Evolutionary conservation across 1,139 yeast genomes (phyloP), one percentile per base, ranked within the genome.

Genomic region (Nakaseomyces glabratus): DNA sequence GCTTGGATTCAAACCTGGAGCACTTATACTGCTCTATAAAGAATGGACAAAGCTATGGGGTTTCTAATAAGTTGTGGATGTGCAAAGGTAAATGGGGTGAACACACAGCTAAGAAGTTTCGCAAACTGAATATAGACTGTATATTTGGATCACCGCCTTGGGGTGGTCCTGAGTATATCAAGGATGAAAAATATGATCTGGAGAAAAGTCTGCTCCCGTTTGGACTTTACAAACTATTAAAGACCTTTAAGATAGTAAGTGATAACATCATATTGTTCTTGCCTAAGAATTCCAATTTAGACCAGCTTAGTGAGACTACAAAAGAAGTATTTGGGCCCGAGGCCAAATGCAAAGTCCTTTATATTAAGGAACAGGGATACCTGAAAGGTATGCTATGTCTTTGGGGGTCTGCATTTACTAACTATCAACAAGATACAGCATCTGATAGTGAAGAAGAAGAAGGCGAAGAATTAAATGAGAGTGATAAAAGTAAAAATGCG

Each of bases 71-170:
- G 17, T 60, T 81, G 42, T 71, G 73, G 47, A 63, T 57, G 40
- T 51, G 51, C 35, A 58, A 47, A 12, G 80, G 76, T 0, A 31
- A 23, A 10, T 31, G 33, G 33, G 25, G 25, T 16, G 20, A 15
- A 13, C 15, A 16, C 16, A 22, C 21, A 1, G 52, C 13, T 46
- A 47, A 10, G 47, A 49, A 19, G 35, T 44, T 55, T 20, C 35
- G 45, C 31, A 33, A 51, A 29, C 37, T 62, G 38, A 57, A 62
- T 3, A 66, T 77, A 28, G 93, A 82, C 48, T 68, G 82, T 30
- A 66, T 81, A 5, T 88, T 85, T 58, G 70, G 78, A 16, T 84
- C 95, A 4, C 97, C 97, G 1, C 97, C 97, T 0, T 90, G 98
- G 98, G 97, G 97, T 11, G 98, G 98, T 0, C 85, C 93, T 0